Conservation (phyloP, 1,284 basidiomycete species). For the Ustilago trichophora region DNA sequence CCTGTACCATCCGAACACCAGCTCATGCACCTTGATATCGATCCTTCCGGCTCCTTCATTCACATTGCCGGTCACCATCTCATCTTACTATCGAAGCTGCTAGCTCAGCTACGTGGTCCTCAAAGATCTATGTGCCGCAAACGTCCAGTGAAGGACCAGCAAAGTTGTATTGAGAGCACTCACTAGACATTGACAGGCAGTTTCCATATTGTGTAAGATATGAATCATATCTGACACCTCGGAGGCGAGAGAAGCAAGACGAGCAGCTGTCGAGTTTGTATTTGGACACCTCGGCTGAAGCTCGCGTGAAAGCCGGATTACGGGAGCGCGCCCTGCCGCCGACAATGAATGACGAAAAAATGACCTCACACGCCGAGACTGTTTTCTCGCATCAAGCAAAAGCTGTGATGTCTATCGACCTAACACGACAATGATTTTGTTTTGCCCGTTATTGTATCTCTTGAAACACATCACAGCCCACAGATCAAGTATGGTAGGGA, state of each 20-base stretch:
- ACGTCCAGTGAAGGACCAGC: background rate
- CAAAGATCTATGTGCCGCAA: too few species aligned
- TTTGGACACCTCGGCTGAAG: slow-evolving; percentile 20
- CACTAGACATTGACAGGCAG: background rate
- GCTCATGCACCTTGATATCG: slow-evolving; percentile 15
- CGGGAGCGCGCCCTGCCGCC: slow-evolving; percentile 1
- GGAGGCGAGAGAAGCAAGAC: background rate
- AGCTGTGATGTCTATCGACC: too few species aligned
- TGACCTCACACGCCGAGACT: slow-evolving; percentile 11
- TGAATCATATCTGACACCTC: slow-evolving; percentile 9
- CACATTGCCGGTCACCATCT: slow-evolving; percentile 9
- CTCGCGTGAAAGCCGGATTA: slow-evolving; percentile 43
- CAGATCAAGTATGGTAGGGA: too few species aligned
- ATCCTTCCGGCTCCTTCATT: slow-evolving; percentile 4
- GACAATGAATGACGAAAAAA: slow-evolving; percentile 8
- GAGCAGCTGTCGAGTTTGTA: background rate
- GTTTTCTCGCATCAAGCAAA: too few species aligned
- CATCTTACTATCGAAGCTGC: too few species aligned
- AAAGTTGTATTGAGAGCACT: background rate
- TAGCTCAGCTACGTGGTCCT: too few species aligned
- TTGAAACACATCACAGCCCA: too few species aligned
- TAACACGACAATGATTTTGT: too few species aligned
- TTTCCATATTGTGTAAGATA: background rate
- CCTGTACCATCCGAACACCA: background rate
- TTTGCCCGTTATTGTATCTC: too few species aligned